Percentiles rank a stretch among this genome's conserved stretches.
phyloP scores from a whole-genome alignment of 2,329 filamentous ascomycete genomes.

The Ophiostoma perfectum region DNA sequence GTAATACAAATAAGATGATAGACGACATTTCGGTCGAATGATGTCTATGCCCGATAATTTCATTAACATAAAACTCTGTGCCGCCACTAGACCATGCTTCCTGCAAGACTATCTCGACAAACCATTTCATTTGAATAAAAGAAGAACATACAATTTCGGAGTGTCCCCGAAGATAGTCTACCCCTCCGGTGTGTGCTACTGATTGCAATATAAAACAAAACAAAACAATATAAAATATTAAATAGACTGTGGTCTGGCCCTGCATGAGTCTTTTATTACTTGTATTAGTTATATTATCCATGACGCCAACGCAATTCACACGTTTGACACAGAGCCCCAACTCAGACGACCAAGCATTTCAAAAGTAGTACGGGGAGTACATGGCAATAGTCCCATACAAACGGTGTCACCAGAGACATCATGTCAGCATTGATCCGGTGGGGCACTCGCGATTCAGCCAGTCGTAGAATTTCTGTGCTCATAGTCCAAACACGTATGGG shows the following conservation, averaged over 20 bases:
- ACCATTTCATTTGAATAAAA: background rate
- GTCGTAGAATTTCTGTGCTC: background rate
- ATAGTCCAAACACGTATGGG: background rate
- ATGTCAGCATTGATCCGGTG: background rate
- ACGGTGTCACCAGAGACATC: background rate
- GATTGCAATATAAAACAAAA: too few species aligned
- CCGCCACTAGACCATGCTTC: background rate
- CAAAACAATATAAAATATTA: background rate
- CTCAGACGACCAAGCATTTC: slow-evolving; percentile 1
- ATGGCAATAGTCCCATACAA: background rate
- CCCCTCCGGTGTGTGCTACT: background rate
- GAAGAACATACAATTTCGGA: background rate
- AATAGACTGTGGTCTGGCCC: too few species aligned
- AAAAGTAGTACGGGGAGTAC: background rate
- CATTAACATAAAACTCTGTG: background rate
- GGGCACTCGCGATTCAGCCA: background rate
- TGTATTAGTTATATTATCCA: background rate
- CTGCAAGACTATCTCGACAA: background rate
- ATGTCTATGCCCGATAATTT: too few species aligned
- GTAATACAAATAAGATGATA: too few species aligned
- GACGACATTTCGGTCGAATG: too few species aligned
- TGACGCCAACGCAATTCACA: background rate
- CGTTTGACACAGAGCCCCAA: background rate
- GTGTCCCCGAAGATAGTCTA: background rate
- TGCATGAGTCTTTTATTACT: too few species aligned